Evolutionary conservation across 2,329 filamentous ascomycete genomes (phyloP).

Genomic region (Fusarium ramigenum): DNA sequence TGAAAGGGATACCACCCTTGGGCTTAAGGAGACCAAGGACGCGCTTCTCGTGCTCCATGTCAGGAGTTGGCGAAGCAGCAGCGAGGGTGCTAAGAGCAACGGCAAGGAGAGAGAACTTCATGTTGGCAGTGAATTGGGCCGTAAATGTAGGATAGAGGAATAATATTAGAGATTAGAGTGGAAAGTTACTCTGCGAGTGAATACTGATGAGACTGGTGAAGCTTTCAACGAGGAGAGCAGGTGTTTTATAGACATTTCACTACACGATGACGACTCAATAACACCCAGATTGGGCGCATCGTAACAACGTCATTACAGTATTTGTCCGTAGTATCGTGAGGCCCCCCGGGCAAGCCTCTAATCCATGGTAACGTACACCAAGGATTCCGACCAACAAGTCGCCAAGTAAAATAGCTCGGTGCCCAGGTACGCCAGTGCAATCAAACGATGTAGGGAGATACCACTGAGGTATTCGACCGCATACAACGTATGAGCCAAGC

Average conservation of each 20-base stretch:
- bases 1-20: constrained; percentile 39
- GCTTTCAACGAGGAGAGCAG: background rate
- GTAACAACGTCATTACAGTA: constrained; percentile 23
- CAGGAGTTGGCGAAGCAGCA: constrained; percentile 35
- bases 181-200: background rate
- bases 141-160: background rate
- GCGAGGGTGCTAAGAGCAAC: constrained; percentile 36
- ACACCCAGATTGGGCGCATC: background rate
- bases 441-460: constrained; percentile 1
- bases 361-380: background rate
- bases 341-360: background rate
- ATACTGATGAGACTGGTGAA: background rate
- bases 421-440: background rate
- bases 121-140: constrained; percentile 15
- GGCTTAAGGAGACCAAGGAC: constrained; percentile 31
- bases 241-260: constrained; percentile 22
- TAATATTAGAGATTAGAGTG: background rate
- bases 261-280: background rate
- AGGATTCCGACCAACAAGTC: background rate
- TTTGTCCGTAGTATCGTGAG: background rate
- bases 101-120: constrained; percentile 40
- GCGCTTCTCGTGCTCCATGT: constrained; percentile 32
- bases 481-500: constrained; percentile 3
- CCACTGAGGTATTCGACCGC: background rate
- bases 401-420: constrained; percentile 20